A percentile compares a stretch with the other conserved stretches of the same genome.
Conservation (phyloP, 257 asterid genomes). For the Plantago elongata region DNA sequence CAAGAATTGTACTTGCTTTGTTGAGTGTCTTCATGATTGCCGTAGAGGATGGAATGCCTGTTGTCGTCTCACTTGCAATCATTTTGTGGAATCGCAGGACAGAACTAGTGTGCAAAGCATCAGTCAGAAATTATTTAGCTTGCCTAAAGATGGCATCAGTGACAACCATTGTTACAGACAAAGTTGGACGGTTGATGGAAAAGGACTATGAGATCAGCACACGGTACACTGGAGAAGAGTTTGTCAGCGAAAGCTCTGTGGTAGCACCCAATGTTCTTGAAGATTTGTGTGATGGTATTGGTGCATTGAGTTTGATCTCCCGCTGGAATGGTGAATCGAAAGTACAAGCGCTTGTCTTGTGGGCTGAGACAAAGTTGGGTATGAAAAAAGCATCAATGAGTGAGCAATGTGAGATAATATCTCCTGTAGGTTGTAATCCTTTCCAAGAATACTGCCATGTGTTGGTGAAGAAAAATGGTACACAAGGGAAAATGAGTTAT, state of each 20-base stretch:
- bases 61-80: neutral
- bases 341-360: neutral
- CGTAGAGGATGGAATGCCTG: neutral
- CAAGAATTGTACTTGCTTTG: too few species aligned
- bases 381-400: neutral
- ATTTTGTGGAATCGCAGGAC: neutral
- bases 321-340: neutral
- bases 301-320: neutral
- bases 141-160: neutral
- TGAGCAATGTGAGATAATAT: neutral
- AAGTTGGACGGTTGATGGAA: neutral
- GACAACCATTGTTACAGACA: neutral
- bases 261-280: neutral
- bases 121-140: neutral
- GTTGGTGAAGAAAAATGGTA: neutral
- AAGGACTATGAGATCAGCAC: neutral
- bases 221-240: neutral
- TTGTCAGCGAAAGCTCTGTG: neutral
- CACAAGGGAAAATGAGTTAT: neutral
- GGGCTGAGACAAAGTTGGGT: neutral
- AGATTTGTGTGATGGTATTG: neutral
- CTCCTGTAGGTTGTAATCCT: neutral
- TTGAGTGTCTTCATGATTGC: neutral
- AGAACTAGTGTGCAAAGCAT: neutral
- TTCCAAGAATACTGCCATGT: neutral